Base-by-base conservation (phyloP, 441 rosid genomes). In the Corymbia calophylla region DNA sequence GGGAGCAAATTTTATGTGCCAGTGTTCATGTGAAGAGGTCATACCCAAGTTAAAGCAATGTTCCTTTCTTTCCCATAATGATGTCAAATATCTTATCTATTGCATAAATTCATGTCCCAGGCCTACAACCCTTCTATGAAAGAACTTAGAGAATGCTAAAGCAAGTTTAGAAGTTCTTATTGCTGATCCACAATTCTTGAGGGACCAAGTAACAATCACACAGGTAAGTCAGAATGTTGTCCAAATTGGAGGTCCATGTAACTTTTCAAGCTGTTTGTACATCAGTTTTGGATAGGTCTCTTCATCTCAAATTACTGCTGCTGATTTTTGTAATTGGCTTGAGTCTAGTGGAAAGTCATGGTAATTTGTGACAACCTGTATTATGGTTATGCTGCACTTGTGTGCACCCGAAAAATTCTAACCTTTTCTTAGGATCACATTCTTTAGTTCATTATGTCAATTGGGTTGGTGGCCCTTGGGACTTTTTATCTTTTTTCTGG, bases 131-230 rank as follows among this genome's bases (percentile, higher is more conserved):
- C 97, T 97, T 92, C 94, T 97, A 84, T 93, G 95, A 89, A 96
- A 95, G 93, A 98, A 97, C 92, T 93, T 97, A 90, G 97, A 96
- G 48, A 97, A 97, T 94, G 98, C 99, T 89, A 97, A 94, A 94
- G 99, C 99, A 85, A 97, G 99, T 92, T 92, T 97, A 90, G 99
- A 95, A 94, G 99, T 95, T 89, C 99, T 98, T 87, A 89, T 97
- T 86, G 96, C 94, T 31, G 99, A 98, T 95, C 93, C 96, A 73
- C 99, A 95, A 77, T 97, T 98, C 92, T 94, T 95, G 94, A 95
- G 99, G 95, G 99, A 98, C 92, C 99, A 98, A 91, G 98, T 96
- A 91, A 97, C 99, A 70, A 95, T 96, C 92, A 96, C 99, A 68
- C 99, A 96, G 99, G 98, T 98, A 87, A 51, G 73, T 8, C 53